Evolutionary conservation across 2,329 filamentous ascomycete species (phyloP).

Genomic region (Dactylellina leptospora): DNA sequence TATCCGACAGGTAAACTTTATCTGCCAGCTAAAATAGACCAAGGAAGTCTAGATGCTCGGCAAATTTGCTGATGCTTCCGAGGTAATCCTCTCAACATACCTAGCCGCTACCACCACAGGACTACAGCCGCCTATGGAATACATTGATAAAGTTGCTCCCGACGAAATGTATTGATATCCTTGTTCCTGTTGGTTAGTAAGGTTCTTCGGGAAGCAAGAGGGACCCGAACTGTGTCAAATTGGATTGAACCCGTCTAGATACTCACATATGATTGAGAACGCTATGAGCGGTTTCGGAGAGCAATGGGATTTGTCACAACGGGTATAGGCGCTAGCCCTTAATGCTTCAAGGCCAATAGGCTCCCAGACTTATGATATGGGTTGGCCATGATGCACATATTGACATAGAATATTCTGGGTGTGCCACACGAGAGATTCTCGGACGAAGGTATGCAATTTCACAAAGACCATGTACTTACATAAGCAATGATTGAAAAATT

Average conservation of each 20-base stretch:
- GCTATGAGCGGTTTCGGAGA: constrained; percentile 72
- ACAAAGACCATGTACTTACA: too few relatives aligned
- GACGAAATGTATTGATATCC: constrained; percentile 79
- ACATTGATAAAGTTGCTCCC: constrained; percentile 70
- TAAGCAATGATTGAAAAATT: too few relatives aligned
- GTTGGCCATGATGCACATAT: constrained; percentile 75
- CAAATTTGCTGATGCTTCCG: constrained; percentile 69
- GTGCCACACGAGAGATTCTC: constrained; percentile 21
- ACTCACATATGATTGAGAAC: constrained; percentile 76
- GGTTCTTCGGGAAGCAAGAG: constrained; percentile 68
- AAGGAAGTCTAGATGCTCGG: constrained; percentile 68
- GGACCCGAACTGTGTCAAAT: constrained; percentile 59
- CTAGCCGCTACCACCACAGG: constrained; percentile 66
- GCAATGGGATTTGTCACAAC: constrained; percentile 54
- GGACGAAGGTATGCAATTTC: too few relatives aligned
- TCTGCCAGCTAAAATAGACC: constrained; percentile 75
- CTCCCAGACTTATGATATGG: constrained; percentile 76
- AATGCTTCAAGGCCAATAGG: constrained; percentile 76
- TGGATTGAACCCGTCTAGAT: constrained; percentile 75
- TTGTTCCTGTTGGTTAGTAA: constrained; percentile 71
- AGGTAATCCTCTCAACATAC: constrained; percentile 67
- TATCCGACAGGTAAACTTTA: constrained; percentile 73
- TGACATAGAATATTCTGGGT: constrained; percentile 65
- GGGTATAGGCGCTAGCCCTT: constrained; percentile 78
- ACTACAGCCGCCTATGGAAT: constrained; percentile 72